A percentile compares a stretch with the other conserved stretches of the same genome.
Conservation (phyloP, 208 protist genomes). For the Acanthamoeba divionensis region DNA sequence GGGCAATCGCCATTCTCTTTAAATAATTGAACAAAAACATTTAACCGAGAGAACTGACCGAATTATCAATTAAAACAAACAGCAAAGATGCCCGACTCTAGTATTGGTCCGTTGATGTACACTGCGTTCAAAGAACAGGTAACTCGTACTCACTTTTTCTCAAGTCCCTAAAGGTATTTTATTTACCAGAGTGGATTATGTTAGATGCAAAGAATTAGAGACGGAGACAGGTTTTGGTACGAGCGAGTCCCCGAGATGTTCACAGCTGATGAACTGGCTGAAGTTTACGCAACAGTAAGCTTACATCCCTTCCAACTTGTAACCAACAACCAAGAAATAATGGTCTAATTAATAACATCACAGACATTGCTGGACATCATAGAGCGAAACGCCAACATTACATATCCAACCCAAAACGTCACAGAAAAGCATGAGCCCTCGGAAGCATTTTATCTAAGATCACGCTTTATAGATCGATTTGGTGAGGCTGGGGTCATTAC, state of each 20-base stretch:
- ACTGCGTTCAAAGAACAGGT: not conserved
- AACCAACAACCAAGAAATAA: too few relatives aligned
- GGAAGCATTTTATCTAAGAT: too few relatives aligned
- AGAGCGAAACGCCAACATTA: not conserved
- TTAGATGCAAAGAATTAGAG: conserved; percentile 43
- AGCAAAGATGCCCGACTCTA: not conserved
- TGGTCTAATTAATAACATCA: not conserved
- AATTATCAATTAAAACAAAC: too few relatives aligned
- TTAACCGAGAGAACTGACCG: too few relatives aligned
- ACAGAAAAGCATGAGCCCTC: too few relatives aligned
- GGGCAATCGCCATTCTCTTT: too few relatives aligned
- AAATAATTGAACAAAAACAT: too few relatives aligned
- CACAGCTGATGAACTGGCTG: not conserved
- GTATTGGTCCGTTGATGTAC: conserved; percentile 25
- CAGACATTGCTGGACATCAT: conserved; percentile 36
- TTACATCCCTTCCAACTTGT: too few relatives aligned
- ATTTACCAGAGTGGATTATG: not conserved
- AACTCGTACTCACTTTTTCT: not conserved
- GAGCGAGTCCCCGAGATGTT: conserved; percentile 43
- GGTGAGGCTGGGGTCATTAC: too few relatives aligned
- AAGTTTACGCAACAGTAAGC: not conserved
- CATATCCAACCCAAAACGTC: too few relatives aligned
- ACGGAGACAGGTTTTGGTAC: conserved; percentile 57
- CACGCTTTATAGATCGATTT: too few relatives aligned
- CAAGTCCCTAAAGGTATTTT: not conserved